phyloP scores from a whole-genome alignment of 106 monocot genomes.

The Apostasia ramifera region DNA sequence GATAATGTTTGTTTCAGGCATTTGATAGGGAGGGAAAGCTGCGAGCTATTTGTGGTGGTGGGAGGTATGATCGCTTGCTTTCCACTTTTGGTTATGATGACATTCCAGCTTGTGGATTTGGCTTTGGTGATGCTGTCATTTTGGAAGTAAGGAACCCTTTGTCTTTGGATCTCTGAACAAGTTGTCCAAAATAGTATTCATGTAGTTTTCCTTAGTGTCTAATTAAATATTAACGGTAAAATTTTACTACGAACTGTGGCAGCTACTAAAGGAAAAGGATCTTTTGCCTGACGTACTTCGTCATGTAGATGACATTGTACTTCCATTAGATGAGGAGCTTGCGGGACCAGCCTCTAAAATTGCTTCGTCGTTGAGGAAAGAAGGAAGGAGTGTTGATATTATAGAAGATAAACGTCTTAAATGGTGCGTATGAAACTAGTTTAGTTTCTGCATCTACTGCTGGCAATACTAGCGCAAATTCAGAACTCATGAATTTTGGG shows the following conservation, averaged over 20 bases:
- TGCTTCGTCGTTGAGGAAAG: conserved; percentile 63
- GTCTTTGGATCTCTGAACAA: too few relatives aligned
- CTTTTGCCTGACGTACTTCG: conserved; percentile 62
- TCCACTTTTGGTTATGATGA: conserved; percentile 92
- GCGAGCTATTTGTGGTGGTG: conserved; percentile 97
- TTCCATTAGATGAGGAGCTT: conserved; percentile 71
- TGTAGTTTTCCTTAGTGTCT: conserved; percentile 5
- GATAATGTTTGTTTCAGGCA: conserved; percentile 35
- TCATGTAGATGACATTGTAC: conserved; percentile 91
- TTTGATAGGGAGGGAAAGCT: conserved; percentile 95
- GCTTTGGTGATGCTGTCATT: conserved; percentile 99
- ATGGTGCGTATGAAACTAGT: conserved; percentile 38
- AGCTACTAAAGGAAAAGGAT: conserved; percentile 93
- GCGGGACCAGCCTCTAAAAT: conserved; percentile 79
- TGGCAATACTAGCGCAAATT: neutral
- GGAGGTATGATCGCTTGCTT: conserved; percentile 82
- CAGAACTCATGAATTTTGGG: neutral
- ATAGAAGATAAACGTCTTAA: conserved; percentile 92
- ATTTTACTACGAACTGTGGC: neutral
- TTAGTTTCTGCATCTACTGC: neutral
- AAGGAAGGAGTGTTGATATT: conserved; percentile 87
- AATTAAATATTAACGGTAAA: neutral
- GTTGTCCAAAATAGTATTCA: neutral
- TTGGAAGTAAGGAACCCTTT: conserved; percentile 60
- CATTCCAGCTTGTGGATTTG: conserved; percentile 93